phyloP scores from a whole-genome alignment of 371 early-diverging fungal genomes.

The Rhizopus delemar region DNA sequence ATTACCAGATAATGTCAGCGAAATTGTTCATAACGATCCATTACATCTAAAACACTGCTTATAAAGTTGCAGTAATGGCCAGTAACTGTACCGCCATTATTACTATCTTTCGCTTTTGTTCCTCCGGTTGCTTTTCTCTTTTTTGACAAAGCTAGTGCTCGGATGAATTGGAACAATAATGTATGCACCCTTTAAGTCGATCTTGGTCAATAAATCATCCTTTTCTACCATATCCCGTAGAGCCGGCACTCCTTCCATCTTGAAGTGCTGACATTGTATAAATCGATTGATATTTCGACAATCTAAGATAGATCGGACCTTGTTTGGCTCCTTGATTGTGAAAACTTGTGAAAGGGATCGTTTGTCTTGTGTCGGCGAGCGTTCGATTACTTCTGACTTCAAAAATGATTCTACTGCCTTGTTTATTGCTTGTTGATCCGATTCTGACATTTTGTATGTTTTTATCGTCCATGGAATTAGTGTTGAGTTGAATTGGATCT shows the following conservation, averaged over 20 bases:
- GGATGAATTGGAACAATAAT: not conserved
- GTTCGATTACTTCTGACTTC: not conserved
- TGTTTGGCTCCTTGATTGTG: not conserved
- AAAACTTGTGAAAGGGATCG: not conserved
- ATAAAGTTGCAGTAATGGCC: too few relatives aligned
- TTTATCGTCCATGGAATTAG: not conserved
- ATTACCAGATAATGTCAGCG: too few relatives aligned
- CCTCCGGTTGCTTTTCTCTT: too few relatives aligned
- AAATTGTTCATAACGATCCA: too few relatives aligned
- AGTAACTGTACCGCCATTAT: too few relatives aligned
- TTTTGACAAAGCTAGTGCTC: too few relatives aligned
- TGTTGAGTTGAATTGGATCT: not conserved
- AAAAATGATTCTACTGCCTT: not conserved
- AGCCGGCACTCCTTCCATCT: conserved; percentile 33
- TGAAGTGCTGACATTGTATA: conserved; percentile 28
- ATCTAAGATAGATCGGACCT: conserved; percentile 25
- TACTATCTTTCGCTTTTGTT: too few relatives aligned
- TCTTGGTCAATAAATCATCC: conserved; percentile 34
- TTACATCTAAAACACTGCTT: too few relatives aligned
- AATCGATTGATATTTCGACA: conserved; percentile 37
- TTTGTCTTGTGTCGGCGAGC: not conserved
- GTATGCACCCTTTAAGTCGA: too few relatives aligned
- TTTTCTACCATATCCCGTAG: conserved; percentile 26
- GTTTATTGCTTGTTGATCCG: not conserved
- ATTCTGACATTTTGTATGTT: not conserved